Base-by-base conservation (phyloP, 768 basidiomycete species). In the Collybia mongolica region DNA sequence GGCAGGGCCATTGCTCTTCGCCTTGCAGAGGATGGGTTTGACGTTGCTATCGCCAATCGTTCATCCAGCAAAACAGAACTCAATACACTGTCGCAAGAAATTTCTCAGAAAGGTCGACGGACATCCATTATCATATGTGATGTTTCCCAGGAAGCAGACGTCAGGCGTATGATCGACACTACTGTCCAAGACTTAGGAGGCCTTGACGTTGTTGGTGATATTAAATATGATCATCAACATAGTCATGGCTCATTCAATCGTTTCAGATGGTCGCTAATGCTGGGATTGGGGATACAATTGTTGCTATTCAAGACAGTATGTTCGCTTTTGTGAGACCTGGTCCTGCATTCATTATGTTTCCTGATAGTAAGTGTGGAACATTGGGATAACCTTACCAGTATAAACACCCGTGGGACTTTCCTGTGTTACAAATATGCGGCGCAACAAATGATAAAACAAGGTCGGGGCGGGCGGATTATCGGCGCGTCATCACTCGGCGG, bases 361-460 rank as follows among this genome's bases (percentile, higher is more conserved):
- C n/a, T n/a, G n/a, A n/a, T 43, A 72, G 79, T 68, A 3, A 58
- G 61, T 2, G 40, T 66, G 1, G 64, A 72, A 7, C 63, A 71
- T 0, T 76, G 67, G 71, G 72, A 83, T 58, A 64, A 58, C 58
- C 36, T 66, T 6, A 65, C 77, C 52, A 66, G 72, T 4, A 66
- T 85, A 56, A 86, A 87, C 56, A 69, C 75, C 52, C 74, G 79
- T 46, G 83, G 83, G 32, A 66, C 74, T 2, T 84, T 80, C 66
- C 72, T 81, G 52, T 85, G 81, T 60, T 86, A 85, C 39, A 81
- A 84, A 46, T 72, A 84, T 51, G 86, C 83, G 1, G 83, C 80
- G 15, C 68, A 67, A 45, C 77, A 80, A 56, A 87, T 87, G 86
- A 71, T 83, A 7, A 49, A 58, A 7, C 79, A 80, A 65, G 73